phyloP scores from a whole-genome alignment of 2,329 filamentous ascomycete genomes.

The Coniochaeta hoffmannii region DNA sequence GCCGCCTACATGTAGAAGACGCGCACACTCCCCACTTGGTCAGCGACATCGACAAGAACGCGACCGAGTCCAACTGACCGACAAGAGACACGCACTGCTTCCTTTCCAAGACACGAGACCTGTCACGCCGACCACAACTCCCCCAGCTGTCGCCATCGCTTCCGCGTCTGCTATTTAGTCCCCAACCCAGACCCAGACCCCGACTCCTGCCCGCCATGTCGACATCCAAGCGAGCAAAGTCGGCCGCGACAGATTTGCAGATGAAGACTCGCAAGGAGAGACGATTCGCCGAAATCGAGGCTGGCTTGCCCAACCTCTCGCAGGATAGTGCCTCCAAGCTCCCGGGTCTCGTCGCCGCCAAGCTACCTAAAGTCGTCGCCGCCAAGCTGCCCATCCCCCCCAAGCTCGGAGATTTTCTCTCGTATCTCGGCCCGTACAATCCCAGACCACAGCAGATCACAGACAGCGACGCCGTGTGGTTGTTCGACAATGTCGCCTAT shows the following conservation, averaged over 20 bases:
- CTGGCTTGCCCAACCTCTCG: slow-evolving; percentile 30
- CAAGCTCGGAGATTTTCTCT: slow-evolving; percentile 33
- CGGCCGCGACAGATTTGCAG: slow-evolving; percentile 33
- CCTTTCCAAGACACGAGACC: not conserved
- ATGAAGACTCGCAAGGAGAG: slow-evolving; percentile 38
- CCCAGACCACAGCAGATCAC: slow-evolving; percentile 54
- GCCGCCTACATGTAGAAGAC: not conserved
- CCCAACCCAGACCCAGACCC: not conserved
- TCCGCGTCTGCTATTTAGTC: not conserved
- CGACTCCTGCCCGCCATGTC: not conserved
- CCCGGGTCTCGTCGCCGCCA: slow-evolving; percentile 18
- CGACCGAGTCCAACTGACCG: not conserved
- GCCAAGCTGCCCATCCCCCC: slow-evolving; percentile 14
- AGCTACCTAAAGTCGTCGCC: slow-evolving; percentile 17
- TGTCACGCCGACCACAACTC: not conserved
- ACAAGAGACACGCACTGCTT: not conserved
- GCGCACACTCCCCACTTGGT: not conserved
- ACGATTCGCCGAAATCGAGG: slow-evolving; percentile 43
- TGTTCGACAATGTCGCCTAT: slow-evolving; percentile 52
- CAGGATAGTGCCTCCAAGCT: slow-evolving; percentile 22
- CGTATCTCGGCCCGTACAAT: slow-evolving; percentile 44
- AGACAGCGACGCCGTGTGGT: slow-evolving; percentile 69
- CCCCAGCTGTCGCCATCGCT: not conserved
- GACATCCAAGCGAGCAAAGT: not conserved
- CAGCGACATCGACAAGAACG: not conserved